Percentiles rank a stretch among this genome's conserved stretches.
Conservation (phyloP, 495 filamentous ascomycete genomes). For the Hypoxylon rickii region DNA sequence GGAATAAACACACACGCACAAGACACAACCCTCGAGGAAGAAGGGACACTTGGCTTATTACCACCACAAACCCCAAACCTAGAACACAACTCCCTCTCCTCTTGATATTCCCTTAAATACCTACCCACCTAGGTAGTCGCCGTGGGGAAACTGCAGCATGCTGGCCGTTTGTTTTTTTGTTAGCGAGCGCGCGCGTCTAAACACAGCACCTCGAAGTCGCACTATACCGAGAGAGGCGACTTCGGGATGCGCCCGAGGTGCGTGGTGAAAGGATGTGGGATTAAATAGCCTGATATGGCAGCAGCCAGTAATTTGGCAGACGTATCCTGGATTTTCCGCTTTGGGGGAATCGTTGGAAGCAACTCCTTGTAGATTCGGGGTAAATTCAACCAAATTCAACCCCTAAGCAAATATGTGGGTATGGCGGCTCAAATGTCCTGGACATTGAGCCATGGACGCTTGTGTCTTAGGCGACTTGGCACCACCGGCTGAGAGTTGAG, state of each 20-base stretch:
- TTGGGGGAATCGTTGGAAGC: constrained; percentile 14
- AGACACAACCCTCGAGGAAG: constrained; percentile 17
- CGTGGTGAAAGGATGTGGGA: constrained; percentile 14
- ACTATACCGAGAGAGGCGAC: constrained; percentile 37
- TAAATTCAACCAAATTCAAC: constrained; percentile 31
- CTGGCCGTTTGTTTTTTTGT: constrained; percentile 12
- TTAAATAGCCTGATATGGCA: constrained; percentile 35
- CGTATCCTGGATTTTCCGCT: constrained; percentile 14
- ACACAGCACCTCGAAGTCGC: constrained; percentile 17
- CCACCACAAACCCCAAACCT: constrained; percentile 20
- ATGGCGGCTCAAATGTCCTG: constrained; percentile 28
- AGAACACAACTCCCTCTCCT: constrained; percentile 10
- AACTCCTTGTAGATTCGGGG: constrained; percentile 20
- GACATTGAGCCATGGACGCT: constrained; percentile 24
- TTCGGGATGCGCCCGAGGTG: constrained; percentile 32
- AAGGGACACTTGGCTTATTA: constrained; percentile 34
- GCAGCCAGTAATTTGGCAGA: constrained; percentile 25
- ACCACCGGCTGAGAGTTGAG: constrained; percentile 6
- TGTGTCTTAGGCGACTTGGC: constrained; percentile 31
- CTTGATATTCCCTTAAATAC: constrained; percentile 20
- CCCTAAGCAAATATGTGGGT: constrained; percentile 10
- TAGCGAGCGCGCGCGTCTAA: constrained; percentile 13
- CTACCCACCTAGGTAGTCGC: no score
- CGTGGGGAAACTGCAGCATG: constrained; percentile 13
- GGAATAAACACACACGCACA: constrained; percentile 8